These are phyloP conservation scores for Phytophthora hybrid DNA, from an alignment of 352 stramenopile species.

Conservation along the genomic window DNA sequence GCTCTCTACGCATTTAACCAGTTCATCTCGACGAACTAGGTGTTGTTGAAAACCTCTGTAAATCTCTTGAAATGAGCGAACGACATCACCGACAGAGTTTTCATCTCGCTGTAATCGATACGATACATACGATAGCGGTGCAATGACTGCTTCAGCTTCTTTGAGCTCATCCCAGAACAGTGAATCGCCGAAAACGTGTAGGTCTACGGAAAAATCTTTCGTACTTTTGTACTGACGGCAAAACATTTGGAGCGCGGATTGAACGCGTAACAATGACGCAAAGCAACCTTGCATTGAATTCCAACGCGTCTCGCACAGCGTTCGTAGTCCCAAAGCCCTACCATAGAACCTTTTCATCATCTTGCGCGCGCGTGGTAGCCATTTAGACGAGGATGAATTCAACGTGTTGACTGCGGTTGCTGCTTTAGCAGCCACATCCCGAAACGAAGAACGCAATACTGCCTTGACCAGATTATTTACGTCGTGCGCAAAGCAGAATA, in stretches of 20 bases:
- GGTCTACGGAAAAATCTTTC: neutral
- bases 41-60: slow-evolving; percentile 6
- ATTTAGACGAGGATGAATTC: too few species aligned
- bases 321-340: neutral
- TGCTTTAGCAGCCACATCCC: too few species aligned
- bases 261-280: slow-evolving; percentile 14
- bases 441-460: too few species aligned
- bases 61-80: slow-evolving; percentile 11
- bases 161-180: slow-evolving; percentile 15
- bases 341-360: slow-evolving; percentile 16
- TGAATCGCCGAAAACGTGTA: slow-evolving; percentile 2
- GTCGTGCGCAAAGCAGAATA: slow-evolving; percentile 16
- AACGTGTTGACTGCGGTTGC: too few species aligned
- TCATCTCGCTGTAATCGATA: slow-evolving; percentile 9
- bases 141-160: slow-evolving; percentile 8
- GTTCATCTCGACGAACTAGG: neutral
- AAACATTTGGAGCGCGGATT: slow-evolving; percentile 3
- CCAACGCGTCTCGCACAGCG: slow-evolving; percentile 10
- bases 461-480: slow-evolving; percentile 33
- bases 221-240: neutral
- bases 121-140: slow-evolving; percentile 4
- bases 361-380: too few species aligned
- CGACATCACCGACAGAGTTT: slow-evolving; percentile 19
- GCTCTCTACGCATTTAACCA: neutral
- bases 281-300: slow-evolving; percentile 27